Evolutionary conservation across 805 yeast species (phyloP).

Genomic region (Scheffersomyces coipomensis): DNA sequence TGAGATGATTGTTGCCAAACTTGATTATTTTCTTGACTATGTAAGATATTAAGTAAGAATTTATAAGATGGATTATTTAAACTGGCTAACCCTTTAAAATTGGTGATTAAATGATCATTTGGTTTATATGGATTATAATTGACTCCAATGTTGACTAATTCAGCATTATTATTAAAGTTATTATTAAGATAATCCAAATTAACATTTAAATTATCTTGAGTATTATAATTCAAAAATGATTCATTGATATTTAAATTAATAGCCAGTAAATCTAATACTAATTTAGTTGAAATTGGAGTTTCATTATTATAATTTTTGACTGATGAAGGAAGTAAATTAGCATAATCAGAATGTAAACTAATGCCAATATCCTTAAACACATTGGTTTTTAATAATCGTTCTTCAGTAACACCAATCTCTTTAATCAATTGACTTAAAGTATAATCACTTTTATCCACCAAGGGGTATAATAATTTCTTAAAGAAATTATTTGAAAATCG

Average conservation of each 20-base stretch:
- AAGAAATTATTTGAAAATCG: slow-evolving; percentile 46
- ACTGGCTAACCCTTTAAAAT: slow-evolving; percentile 41
- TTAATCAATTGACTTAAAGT: slow-evolving; percentile 42
- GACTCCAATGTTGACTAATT: slow-evolving; percentile 49
- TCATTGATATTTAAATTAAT: slow-evolving; percentile 35
- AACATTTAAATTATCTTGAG: slow-evolving; percentile 36
- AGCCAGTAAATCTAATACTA: slow-evolving; percentile 39
- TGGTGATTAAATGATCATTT: slow-evolving; percentile 45
- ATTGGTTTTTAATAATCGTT: slow-evolving; percentile 41
- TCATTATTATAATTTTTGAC: slow-evolving; percentile 31
- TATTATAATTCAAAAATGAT: slow-evolving; percentile 33
- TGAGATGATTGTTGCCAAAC: slow-evolving; percentile 54
- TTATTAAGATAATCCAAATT: slow-evolving; percentile 40
- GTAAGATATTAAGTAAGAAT: slow-evolving; percentile 30
- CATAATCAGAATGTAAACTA: slow-evolving; percentile 40
- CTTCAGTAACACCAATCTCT: slow-evolving; percentile 27
- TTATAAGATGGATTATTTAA: slow-evolving; percentile 47
- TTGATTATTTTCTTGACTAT: slow-evolving; percentile 43
- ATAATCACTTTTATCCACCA: slow-evolving; percentile 38
- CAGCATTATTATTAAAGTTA: slow-evolving; percentile 49
- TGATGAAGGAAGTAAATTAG: slow-evolving; percentile 19
- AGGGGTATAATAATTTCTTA: slow-evolving; percentile 44
- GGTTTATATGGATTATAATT: slow-evolving; percentile 53
- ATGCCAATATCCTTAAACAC: slow-evolving; percentile 43
- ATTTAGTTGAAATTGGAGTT: slow-evolving; percentile 45